Evolutionary conservation across 306 rosid genomes (phyloP).

Genomic region (Cercis canadensis): DNA sequence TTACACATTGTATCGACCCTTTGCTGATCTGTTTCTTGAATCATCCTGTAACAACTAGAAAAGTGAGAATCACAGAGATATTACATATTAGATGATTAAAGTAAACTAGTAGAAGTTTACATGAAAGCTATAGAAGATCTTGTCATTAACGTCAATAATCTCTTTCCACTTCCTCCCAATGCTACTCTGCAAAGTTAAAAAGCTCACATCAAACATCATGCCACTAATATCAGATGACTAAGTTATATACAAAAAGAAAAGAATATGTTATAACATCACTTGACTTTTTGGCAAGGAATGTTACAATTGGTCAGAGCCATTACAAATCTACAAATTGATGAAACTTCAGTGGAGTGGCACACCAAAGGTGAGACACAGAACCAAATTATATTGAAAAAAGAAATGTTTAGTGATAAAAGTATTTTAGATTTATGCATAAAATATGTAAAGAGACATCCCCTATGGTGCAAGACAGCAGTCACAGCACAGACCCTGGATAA

Average conservation of each 20-base stretch:
- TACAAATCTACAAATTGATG: no score
- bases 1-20: slow-evolving; percentile 74
- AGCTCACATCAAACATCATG: slow-evolving; percentile 8
- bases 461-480: no score
- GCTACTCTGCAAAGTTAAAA: slow-evolving; percentile 68
- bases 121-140: slow-evolving; percentile 76
- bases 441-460: no score
- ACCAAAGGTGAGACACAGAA: no score
- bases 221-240: slow-evolving; percentile 1
- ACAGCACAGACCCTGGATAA: background rate
- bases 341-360: no score
- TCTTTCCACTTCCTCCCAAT: slow-evolving; percentile 99
- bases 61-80: slow-evolving; percentile 35
- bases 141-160: slow-evolving; percentile 72
- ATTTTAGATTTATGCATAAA: no score
- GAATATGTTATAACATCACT: no score
- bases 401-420: no score
- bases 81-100: background rate
- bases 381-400: no score
- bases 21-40: slow-evolving; percentile 66
- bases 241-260: background rate
- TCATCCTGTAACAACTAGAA: slow-evolving; percentile 72
- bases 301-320: no score
- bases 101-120: slow-evolving; percentile 48
- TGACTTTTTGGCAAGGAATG: slow-evolving; percentile 2